Percentiles rank a stretch among this genome's conserved stretches.
Evolutionary conservation across 192 early-diverging fungal species (phyloP).

Genomic region (Podila verticillata): DNA sequence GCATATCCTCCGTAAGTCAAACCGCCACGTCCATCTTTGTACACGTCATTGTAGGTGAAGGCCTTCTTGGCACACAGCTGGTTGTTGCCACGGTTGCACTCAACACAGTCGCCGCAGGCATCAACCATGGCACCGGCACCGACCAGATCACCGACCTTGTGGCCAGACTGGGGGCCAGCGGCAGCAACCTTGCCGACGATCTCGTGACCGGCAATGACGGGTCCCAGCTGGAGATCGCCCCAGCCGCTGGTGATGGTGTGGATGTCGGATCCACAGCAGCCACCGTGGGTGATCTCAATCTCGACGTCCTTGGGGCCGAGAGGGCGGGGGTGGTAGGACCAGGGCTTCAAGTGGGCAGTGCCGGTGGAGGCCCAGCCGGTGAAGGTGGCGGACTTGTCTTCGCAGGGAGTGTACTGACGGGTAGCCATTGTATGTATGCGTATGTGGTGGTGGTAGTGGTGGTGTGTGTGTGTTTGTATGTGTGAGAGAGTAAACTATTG

Average conservation of each 20-base stretch:
- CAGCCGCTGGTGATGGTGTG: slow-evolving; percentile 75
- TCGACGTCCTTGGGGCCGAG: slow-evolving; percentile 72
- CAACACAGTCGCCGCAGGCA: slow-evolving; percentile 60
- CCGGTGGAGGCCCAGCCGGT: slow-evolving; percentile 53
- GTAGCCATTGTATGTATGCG: not conserved
- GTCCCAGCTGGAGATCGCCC: slow-evolving; percentile 46
- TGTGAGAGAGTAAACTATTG: no score
- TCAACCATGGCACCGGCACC: slow-evolving; percentile 74
- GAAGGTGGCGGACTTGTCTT: slow-evolving; percentile 62
- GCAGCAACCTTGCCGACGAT: slow-evolving; percentile 55
- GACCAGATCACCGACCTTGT: slow-evolving; percentile 69
- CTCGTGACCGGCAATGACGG: slow-evolving; percentile 59
- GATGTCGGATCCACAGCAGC: slow-evolving; percentile 81
- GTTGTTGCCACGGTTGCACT: slow-evolving; percentile 36
- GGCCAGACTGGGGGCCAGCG: slow-evolving; percentile 40
- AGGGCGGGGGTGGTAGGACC: slow-evolving; percentile 66
- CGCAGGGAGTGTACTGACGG: slow-evolving; percentile 35
- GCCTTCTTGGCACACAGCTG: slow-evolving; percentile 54
- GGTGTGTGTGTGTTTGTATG: not conserved
- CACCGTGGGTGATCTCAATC: slow-evolving; percentile 80
- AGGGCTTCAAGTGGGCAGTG: slow-evolving; percentile 41
- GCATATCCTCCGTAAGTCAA: slow-evolving; percentile 66
- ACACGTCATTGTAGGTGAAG: slow-evolving; percentile 66
- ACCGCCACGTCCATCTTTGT: slow-evolving; percentile 65
- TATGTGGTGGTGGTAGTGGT: not conserved